Percentiles rank a stretch among this genome's conserved stretches.
phyloP scores from a whole-genome alignment of 1,139 yeast genomes.

The Diutina neorugosa region DNA sequence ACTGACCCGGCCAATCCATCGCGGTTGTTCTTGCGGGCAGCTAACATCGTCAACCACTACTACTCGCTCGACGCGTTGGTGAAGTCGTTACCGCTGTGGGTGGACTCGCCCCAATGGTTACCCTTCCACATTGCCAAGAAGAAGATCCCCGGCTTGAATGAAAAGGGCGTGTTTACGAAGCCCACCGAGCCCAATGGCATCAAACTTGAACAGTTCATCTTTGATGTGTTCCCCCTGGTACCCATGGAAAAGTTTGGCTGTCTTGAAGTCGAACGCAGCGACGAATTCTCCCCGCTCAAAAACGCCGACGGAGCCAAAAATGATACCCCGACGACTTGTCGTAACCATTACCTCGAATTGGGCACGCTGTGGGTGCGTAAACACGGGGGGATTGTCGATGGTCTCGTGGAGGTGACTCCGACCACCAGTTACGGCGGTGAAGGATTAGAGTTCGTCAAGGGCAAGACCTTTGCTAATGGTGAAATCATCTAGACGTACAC shows the following conservation, averaged over 20 bases:
- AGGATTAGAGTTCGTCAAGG: constrained; percentile 52
- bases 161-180: constrained; percentile 35
- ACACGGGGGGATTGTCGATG: constrained; percentile 54
- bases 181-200: constrained; percentile 80
- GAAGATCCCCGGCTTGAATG: constrained; percentile 60
- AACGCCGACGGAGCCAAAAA: constrained; percentile 74
- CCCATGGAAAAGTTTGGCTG: constrained; percentile 73
- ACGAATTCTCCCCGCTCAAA: constrained; percentile 90
- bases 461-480: constrained; percentile 33
- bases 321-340: constrained; percentile 82
- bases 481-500: constrained; percentile 17
- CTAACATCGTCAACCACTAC: constrained; percentile 94
- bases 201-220: constrained; percentile 92
- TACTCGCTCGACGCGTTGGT: constrained; percentile 67
- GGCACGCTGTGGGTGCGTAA: constrained; percentile 66
- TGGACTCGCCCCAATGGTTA: constrained; percentile 46
- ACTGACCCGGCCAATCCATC: constrained; percentile 34
- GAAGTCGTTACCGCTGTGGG: constrained; percentile 57
- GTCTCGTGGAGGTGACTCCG: constrained; percentile 67
- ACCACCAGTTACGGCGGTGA: constrained; percentile 77
- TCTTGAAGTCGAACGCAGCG: constrained; percentile 74
- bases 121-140: constrained; percentile 93
- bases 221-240: constrained; percentile 86
- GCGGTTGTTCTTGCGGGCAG: constrained; percentile 73
- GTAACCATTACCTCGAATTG: constrained; percentile 49